phyloP scores from a whole-genome alignment of 768 basidiomycete genomes.

The Auricularia auricula-judae region DNA sequence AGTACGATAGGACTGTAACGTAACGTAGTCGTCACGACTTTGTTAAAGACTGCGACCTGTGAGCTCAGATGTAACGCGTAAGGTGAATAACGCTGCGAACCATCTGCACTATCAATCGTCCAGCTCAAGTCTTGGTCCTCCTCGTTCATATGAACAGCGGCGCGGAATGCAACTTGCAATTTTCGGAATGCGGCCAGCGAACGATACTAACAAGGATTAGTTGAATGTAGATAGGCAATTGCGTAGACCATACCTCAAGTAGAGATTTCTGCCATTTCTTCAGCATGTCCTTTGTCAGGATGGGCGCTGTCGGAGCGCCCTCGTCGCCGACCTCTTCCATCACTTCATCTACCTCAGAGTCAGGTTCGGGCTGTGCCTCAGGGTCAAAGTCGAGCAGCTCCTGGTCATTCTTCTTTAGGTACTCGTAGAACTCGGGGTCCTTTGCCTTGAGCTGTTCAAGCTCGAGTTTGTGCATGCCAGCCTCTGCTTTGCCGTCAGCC shows the following conservation, averaged over 20 bases:
- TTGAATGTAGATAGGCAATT: not conserved
- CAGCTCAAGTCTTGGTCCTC: conserved; percentile 72
- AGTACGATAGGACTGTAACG: conserved; percentile 87
- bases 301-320: conserved; percentile 31
- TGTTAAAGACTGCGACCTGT: conserved; percentile 68
- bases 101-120: conserved; percentile 72
- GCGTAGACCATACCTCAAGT: conserved; percentile 47
- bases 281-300: conserved; percentile 60
- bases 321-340: conserved; percentile 37
- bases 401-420: conserved; percentile 88
- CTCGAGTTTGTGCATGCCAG: conserved; percentile 63
- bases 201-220: conserved; percentile 43
- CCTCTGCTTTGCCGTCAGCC: conserved; percentile 34
- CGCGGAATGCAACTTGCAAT: conserved; percentile 80
- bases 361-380: conserved; percentile 20
- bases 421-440: conserved; percentile 99
- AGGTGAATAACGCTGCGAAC: conserved; percentile 26
- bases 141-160: conserved; percentile 83
- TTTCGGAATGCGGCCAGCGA: conserved; percentile 78
- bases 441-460: conserved; percentile 85
- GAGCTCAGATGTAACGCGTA: conserved; percentile 5
- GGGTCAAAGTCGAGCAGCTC: conserved; percentile 78
- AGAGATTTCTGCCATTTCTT: conserved; percentile 82
- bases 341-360: conserved; percentile 33
- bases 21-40: conserved; percentile 76